These are phyloP conservation scores for Colletotrichum melonis DNA, from an alignment of 2,329 filamentous ascomycete species.

Conservation along the genomic window DNA sequence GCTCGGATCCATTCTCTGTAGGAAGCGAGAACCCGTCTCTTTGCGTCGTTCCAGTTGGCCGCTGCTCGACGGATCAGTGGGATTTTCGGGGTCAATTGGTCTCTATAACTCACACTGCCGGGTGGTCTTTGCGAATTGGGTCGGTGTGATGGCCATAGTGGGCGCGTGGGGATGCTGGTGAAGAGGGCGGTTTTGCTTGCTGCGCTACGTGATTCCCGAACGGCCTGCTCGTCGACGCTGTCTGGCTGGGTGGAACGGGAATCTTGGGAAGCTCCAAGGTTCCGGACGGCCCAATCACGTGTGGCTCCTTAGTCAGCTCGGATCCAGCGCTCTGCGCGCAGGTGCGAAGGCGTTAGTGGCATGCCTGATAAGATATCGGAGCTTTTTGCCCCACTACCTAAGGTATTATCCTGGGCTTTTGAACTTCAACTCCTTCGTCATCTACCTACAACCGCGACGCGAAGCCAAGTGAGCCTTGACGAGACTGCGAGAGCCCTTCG, in stretches of 20 bases:
- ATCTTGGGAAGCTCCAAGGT: slow-evolving; percentile 31
- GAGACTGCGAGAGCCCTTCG: not conserved
- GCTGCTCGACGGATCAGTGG: slow-evolving; percentile 67
- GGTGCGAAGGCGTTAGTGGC: not conserved
- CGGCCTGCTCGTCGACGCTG: slow-evolving; percentile 23
- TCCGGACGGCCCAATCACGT: slow-evolving; percentile 32
- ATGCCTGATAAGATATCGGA: slow-evolving; percentile 6
- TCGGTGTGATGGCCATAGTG: slow-evolving; percentile 90
- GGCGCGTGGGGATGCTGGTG: slow-evolving; percentile 52
- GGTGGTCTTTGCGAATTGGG: slow-evolving; percentile 86
- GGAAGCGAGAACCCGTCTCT: slow-evolving; percentile 84
- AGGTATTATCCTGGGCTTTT: not conserved
- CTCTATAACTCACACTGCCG: slow-evolving; percentile 73
- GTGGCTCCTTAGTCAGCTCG: slow-evolving; percentile 29
- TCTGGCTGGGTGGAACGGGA: slow-evolving; percentile 8
- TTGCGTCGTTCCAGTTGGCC: slow-evolving; percentile 89
- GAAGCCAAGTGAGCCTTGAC: not conserved
- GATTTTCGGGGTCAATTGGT: slow-evolving; percentile 9
- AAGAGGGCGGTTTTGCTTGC: slow-evolving; percentile 41
- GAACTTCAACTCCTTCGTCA: slow-evolving; percentile 10
- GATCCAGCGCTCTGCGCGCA: not conserved
- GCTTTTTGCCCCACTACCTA: slow-evolving; percentile 19
- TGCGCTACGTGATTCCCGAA: slow-evolving; percentile 39
- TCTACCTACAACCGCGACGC: not conserved
- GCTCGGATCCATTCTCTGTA: slow-evolving; percentile 97